Evolutionary conservation across 1,284 basidiomycete genomes (phyloP).

Genomic region (Sporisorium scitamineum): DNA sequence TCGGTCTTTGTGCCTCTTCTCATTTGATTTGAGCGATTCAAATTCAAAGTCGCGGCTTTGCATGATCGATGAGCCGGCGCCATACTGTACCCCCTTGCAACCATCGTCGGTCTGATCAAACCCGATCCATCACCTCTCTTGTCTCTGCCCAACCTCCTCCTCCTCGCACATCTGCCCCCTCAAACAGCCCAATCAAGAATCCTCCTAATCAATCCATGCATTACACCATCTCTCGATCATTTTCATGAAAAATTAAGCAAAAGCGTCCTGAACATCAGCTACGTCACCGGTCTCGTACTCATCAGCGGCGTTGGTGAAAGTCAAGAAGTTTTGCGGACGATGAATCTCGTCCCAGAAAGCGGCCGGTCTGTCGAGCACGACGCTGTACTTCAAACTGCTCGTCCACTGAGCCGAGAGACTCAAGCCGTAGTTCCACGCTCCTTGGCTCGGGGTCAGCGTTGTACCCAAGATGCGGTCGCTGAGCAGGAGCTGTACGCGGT

Average conservation of each 20-base stretch:
- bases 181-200: too few relatives aligned
- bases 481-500: constrained; percentile 91
- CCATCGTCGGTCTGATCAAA: too few relatives aligned
- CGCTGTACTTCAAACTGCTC: constrained; percentile 82
- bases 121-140: too few relatives aligned
- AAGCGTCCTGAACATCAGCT: constrained; percentile 64
- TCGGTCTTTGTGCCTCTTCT: too few relatives aligned
- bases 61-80: too few relatives aligned
- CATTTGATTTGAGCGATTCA: too few relatives aligned
- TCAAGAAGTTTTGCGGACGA: constrained; percentile 74
- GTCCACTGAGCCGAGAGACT: constrained; percentile 88
- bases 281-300: constrained; percentile 38
- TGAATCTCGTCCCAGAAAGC: constrained; percentile 97
- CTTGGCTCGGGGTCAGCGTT: constrained; percentile 61
- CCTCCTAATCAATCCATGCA: not conserved
- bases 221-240: not conserved
- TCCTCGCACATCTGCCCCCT: too few relatives aligned
- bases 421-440: constrained; percentile 67
- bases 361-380: constrained; percentile 89
- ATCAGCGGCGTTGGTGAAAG: constrained; percentile 54
- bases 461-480: constrained; percentile 77
- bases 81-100: too few relatives aligned
- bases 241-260: constrained; percentile 35
- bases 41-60: too few relatives aligned
- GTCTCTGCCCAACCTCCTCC: too few relatives aligned